A percentile compares a stretch with the other conserved stretches of the same genome.
phyloP scores from a whole-genome alignment of 805 yeast genomes.

The Helenozyma rhizophorensis region DNA sequence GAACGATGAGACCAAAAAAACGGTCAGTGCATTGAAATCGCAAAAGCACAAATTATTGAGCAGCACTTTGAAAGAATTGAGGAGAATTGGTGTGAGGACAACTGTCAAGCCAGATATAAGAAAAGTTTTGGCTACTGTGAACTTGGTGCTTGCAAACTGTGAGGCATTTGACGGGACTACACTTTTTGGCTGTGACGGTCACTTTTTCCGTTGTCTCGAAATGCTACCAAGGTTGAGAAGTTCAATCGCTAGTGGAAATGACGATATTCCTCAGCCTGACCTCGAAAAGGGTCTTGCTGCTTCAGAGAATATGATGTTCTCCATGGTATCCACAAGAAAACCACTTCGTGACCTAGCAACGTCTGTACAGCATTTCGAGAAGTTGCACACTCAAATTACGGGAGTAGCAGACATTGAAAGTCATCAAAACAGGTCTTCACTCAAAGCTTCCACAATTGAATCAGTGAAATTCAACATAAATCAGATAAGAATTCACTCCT shows the following conservation, averaged over 20 bases:
- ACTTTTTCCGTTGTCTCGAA: constrained; percentile 71
- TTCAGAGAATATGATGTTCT: constrained; percentile 63
- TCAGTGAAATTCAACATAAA: constrained; percentile 17
- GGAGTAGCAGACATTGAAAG: constrained; percentile 12
- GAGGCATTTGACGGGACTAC: constrained; percentile 36
- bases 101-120: constrained; percentile 64
- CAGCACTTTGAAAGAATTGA: constrained; percentile 69
- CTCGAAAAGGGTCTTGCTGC: constrained; percentile 74
- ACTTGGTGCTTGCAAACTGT: constrained; percentile 54
- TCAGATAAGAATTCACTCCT: constrained; percentile 8
- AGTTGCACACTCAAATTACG: constrained; percentile 12
- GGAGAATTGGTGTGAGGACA: constrained; percentile 70
- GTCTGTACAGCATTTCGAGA: constrained; percentile 14
- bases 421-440: constrained; percentile 3
- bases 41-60: constrained; percentile 78
- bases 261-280: constrained; percentile 73
- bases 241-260: constrained; percentile 54
- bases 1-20: constrained; percentile 71
- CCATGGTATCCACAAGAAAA: constrained; percentile 50
- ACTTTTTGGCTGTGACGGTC: constrained; percentile 41
- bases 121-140: constrained; percentile 57
- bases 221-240: constrained; percentile 74
- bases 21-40: constrained; percentile 61
- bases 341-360: constrained; percentile 37
- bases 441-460: constrained; percentile 13